Percentiles rank a stretch among this genome's conserved stretches.
Conservation (phyloP, 108 stramenopile genomes). For the Cyclostephanos invisitatus region DNA sequence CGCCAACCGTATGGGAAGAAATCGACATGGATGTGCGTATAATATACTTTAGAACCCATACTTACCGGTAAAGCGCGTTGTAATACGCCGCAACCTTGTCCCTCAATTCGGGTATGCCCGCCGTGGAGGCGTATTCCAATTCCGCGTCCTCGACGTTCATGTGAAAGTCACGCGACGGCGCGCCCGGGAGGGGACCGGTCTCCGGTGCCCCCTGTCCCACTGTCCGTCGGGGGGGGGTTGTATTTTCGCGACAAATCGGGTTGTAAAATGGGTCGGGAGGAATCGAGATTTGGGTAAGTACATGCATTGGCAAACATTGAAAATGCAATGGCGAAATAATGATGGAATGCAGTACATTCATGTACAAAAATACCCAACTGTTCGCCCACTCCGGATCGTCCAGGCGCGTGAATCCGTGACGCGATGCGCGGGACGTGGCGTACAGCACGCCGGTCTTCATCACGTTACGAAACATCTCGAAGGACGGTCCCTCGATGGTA, state of each 20-base stretch:
- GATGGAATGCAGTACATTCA: no score
- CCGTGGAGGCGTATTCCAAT: constrained; percentile 50
- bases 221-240: not conserved
- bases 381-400: constrained; percentile 32
- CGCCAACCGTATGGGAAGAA: no score
- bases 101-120: constrained; percentile 16
- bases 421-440: constrained; percentile 41
- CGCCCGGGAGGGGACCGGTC: constrained; percentile 42
- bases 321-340: no score
- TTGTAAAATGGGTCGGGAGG: no score
- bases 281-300: no score
- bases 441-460: constrained; percentile 57
- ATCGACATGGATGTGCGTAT: no score
- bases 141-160: constrained; percentile 46
- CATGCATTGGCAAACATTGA: no score
- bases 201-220: constrained; percentile 56
- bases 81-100: constrained; percentile 7
- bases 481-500: not conserved
- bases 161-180: constrained; percentile 43
- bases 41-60: no score
- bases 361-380: constrained; percentile 2
- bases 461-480: constrained; percentile 50
- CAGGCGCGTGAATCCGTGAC: constrained; percentile 21
- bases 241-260: not conserved
- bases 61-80: constrained; percentile 17